Evolutionary conservation across 495 filamentous ascomycete genomes (phyloP), one percentile per base, ranked within the genome.

Genomic region (Terfezia boudieri): DNA sequence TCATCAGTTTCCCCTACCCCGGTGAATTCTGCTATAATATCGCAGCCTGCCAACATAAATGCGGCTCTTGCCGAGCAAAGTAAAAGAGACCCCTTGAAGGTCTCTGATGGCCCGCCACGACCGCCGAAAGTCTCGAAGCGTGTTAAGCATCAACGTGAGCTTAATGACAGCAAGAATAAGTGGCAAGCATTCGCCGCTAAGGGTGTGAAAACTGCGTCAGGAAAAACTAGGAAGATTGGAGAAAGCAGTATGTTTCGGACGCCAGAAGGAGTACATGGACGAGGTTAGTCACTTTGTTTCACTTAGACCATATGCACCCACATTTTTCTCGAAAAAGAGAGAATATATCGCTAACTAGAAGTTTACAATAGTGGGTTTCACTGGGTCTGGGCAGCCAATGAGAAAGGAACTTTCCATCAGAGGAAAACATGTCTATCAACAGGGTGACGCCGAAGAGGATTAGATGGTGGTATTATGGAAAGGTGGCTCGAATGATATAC

Each of bases 311-410:
- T 52, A 23, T 0, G 36, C 8, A 35, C 35, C 17, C 16, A 53
- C 16, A n/a, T 20, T 20, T 38, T 52, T 32, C 11, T 41, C 9
- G 14, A 11, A 49, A 17, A 56, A 59, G 50, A 36, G 9, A 37
- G 10, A 62, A 70, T 76, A 67, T 76, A 62, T 3, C 57, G 48
- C 26, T 32, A 32, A 32, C 26, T 7, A 32, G 26, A 32, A 32
- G 26, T 51, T 58, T 49, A 22, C 23, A 56, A 23, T 53, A 94
- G 90, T 98, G 59, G 90, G 90, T 14, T 94, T 95, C 62, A 94
- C 87, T 14, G 90, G 90, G 43, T 94, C 87, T 43, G 90, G 90
- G 37, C 84, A 90, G 64, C 73, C 79, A 53, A 95, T 95, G 90
- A 82, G 86, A 60, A 94, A 93, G 64, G 89, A 94, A 66, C 77